Base-by-base conservation (phyloP, 495 filamentous ascomycete genomes). In the Neurospora sp. region DNA sequence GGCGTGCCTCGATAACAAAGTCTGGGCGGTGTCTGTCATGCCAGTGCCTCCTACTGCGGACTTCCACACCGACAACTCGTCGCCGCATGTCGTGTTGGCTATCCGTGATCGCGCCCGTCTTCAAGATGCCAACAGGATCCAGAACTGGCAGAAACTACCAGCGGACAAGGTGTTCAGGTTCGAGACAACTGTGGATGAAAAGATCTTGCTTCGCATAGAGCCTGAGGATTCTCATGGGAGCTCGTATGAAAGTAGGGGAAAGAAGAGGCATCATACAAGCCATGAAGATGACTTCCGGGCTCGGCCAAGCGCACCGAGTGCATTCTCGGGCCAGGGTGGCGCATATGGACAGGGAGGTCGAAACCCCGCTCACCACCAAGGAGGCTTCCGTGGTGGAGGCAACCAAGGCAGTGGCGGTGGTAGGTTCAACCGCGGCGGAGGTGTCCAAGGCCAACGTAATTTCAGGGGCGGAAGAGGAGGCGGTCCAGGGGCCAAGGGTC, bases 161-260 rank as follows among this genome's bases (percentile, higher is more conserved):
- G 82, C 87, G 38, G 90, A 93, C 18, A 88, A 90, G 71, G 78
- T 78, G 10, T 85, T 94, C 70, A 83, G 85, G 2, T 90, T 99
- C 74, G 91, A 93, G 73, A 93, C 91, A 1, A 88, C 87, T 1
- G 90, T 99, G 3, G 93, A 92, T 10, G 94, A 98, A 82, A 97
- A 96, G 81, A 87, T 91, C 20, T 82, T 95, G 68, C 82, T 98
- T 61, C 87, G 91, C 12, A 88, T 98, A 42, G 93, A 97, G 80
- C 85, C 88, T 71, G 90, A 95, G 65, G 84, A 86, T 71, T 75
- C 81, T 0, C 77, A 81, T 40, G 88, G 89, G 74, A 85, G 86
- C 65, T 85, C 86, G 71, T 89, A 86, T 75, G 88, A 92, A 73
- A 89, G 81, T 78, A 89, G 84, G 75, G 82, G 80, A 59, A 80